Percentiles rank a stretch among this genome's conserved stretches.
These are phyloP conservation scores for Gamsiella multidivaricata DNA, from an alignment of 192 early-diverging fungal species.

Conservation along the genomic window DNA sequence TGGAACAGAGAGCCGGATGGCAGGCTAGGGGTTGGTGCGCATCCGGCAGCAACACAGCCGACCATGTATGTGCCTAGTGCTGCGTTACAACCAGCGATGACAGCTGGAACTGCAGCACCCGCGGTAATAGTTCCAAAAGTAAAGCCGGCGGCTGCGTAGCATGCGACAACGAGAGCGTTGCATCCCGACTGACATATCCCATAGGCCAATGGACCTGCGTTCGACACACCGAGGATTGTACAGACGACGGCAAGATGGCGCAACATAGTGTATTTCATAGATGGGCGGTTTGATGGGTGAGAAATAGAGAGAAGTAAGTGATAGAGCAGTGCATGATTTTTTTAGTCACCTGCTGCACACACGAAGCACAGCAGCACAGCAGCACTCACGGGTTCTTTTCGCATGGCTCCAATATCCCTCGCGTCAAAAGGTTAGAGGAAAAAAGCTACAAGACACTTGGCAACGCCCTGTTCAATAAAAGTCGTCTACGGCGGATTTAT, in stretches of 20 bases:
- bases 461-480: too few relatives aligned
- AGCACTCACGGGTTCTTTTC: too few relatives aligned
- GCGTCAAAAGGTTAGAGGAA: too few relatives aligned
- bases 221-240: background rate
- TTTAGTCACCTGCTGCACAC: too few relatives aligned
- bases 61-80: conserved; percentile 14
- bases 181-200: conserved; percentile 29
- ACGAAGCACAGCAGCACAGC: too few relatives aligned
- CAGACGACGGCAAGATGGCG: background rate
- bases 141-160: conserved; percentile 3
- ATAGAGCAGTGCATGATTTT: too few relatives aligned
- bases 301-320: too few relatives aligned
- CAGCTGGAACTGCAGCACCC: conserved; percentile 15
- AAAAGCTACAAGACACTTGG: too few relatives aligned
- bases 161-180: conserved; percentile 18
- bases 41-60: conserved; percentile 18
- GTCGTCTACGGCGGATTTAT: too few relatives aligned
- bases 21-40: conserved; percentile 3
- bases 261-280: too few relatives aligned
- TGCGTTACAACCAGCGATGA: conserved; percentile 5
- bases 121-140: conserved; percentile 19
- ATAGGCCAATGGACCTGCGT: conserved; percentile 11
- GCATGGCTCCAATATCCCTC: too few relatives aligned
- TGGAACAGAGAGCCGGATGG: background rate
- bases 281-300: too few relatives aligned